Percentiles rank a stretch among this genome's conserved stretches.
These are phyloP conservation scores for Strobilomyces dryophilus DNA, from an alignment of 768 basidiomycete species.

Conservation along the genomic window DNA sequence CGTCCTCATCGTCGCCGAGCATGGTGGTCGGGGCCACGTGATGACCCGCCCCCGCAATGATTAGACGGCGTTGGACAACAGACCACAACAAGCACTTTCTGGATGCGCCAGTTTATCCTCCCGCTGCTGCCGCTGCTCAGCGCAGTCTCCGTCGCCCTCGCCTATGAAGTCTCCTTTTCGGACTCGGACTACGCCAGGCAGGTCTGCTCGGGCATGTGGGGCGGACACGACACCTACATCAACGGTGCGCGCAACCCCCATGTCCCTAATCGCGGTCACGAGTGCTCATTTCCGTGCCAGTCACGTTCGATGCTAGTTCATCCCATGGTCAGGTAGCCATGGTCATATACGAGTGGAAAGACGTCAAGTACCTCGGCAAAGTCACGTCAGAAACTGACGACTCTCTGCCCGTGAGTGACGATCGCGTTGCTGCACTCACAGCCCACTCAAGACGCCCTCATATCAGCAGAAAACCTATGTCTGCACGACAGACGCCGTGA, in stretches of 20 bases:
- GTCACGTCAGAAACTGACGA: conserved; percentile 51
- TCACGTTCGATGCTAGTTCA: conserved; percentile 64
- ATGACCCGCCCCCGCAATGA: conserved; percentile 4
- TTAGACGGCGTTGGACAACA: conserved; percentile 17
- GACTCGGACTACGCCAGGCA: conserved; percentile 84
- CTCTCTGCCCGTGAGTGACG: conserved; percentile 57
- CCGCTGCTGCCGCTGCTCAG: conserved; percentile 26
- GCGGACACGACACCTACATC: conserved; percentile 69
- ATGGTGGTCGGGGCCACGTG: conserved; percentile 39
- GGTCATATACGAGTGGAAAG: conserved; percentile 95
- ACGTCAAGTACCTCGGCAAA: conserved; percentile 79
- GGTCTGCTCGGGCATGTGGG: conserved; percentile 97
- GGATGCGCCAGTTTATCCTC: conserved; percentile 24
- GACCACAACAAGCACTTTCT: conserved; percentile 26
- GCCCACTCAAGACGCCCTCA: conserved; percentile 14
- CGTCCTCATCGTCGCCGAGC: conserved; percentile 85
- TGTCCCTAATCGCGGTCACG: conserved; percentile 12
- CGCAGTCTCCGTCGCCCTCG: conserved; percentile 34
- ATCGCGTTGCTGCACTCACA: conserved; percentile 7
- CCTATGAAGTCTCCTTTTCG: conserved; percentile 61
- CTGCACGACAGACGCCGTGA: conserved; percentile 81
- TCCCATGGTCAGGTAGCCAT: conserved; percentile 89
- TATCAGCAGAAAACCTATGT: conserved; percentile 84
- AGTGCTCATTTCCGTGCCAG: conserved; percentile 33
- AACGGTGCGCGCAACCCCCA: conserved; percentile 52